These are phyloP conservation scores for Berberis vulgaris DNA, from an alignment of 164 flowering plant species.

Conservation along the genomic window DNA sequence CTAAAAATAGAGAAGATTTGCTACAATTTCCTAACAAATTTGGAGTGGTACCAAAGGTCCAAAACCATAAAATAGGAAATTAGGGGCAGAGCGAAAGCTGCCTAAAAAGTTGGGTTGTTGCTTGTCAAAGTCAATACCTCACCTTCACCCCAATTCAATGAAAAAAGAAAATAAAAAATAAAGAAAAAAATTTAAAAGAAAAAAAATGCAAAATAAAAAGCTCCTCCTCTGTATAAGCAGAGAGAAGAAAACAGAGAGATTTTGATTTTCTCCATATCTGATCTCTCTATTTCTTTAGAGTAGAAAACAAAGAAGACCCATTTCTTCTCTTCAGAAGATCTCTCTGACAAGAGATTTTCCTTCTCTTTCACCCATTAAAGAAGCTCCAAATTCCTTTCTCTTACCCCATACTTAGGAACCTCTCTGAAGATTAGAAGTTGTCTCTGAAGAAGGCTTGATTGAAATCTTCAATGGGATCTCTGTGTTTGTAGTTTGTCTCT, in stretches of 20 bases:
- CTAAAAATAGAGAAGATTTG: background rate
- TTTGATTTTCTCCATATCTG: background rate
- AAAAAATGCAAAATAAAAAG: background rate
- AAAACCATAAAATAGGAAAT: background rate
- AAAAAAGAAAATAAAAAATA: background rate
- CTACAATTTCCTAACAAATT: background rate
- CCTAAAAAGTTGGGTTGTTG: slow-evolving; percentile 54
- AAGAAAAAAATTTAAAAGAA: slow-evolving; percentile 4
- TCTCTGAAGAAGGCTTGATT: background rate
- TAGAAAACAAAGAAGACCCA: slow-evolving; percentile 8
- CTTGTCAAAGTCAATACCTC: slow-evolving; percentile 43
- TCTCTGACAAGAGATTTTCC: slow-evolving; percentile 5
- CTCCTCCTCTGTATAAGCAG: background rate
- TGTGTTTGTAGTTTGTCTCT: background rate
- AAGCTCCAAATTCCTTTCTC: slow-evolving; percentile 7
- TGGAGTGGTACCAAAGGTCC: background rate
- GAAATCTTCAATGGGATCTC: too few species aligned
- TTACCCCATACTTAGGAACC: slow-evolving; percentile 4
- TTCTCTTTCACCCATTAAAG: background rate
- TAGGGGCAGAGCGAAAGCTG: slow-evolving; percentile 37
- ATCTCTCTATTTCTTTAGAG: background rate
- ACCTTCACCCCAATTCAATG: slow-evolving; percentile 7
- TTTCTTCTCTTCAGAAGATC: slow-evolving; percentile 5
- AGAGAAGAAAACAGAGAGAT: slow-evolving; percentile 1
- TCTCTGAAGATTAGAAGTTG: slow-evolving; percentile 7